Evolutionary conservation across 208 protist species (phyloP).

Genomic region (Tritrichomonas foetus): DNA sequence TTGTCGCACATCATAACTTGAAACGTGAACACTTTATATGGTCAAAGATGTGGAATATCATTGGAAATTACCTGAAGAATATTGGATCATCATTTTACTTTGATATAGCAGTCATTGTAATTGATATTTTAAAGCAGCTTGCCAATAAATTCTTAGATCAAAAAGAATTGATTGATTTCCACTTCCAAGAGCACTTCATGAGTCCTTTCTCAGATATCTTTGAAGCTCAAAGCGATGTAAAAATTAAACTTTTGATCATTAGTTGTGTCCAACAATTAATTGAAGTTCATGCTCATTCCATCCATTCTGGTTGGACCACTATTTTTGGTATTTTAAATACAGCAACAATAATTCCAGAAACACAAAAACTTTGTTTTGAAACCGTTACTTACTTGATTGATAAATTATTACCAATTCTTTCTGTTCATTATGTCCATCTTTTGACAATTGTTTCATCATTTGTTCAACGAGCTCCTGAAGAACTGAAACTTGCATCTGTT

Average conservation of each 20-base stretch:
- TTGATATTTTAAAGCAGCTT: not conserved
- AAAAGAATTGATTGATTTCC: not conserved
- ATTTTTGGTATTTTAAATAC: not conserved
- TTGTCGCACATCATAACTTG: not conserved
- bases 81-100: not conserved
- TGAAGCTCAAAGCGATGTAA: not conserved
- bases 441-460: not conserved
- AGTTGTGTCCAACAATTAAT: not conserved
- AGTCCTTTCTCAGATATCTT: not conserved
- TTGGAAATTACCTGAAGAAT: not conserved
- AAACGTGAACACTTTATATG: not conserved
- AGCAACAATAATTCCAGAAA: not conserved
- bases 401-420: not conserved
- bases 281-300: too few relatives aligned
- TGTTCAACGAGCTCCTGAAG: not conserved
- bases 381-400: not conserved
- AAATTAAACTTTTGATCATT: not conserved
- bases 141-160: not conserved
- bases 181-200: conserved; percentile 34
- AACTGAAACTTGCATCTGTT: not conserved
- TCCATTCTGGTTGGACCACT: not conserved
- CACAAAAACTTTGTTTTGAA: not conserved
- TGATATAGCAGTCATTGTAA: not conserved
- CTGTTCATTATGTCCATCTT: not conserved
- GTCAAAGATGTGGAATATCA: not conserved